phyloP scores from a whole-genome alignment of 179 eudicot species.

The Drosera spatulata region DNA sequence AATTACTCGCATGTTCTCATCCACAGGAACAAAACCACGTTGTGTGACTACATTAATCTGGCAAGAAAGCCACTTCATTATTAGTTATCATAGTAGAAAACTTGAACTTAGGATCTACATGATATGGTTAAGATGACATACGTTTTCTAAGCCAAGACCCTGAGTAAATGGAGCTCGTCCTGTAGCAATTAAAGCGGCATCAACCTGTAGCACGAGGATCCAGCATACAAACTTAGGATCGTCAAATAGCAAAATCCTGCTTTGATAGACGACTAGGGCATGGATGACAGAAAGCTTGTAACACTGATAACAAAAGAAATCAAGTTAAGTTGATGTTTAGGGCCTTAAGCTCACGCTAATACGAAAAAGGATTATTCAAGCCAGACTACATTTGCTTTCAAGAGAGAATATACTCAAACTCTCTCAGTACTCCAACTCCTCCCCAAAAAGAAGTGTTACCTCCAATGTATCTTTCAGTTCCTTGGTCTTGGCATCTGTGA shows the following conservation, averaged over 20 bases:
- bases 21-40: conserved; percentile 95
- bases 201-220: conserved; percentile 43
- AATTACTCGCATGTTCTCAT: conserved; percentile 92
- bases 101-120: not conserved
- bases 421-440: too few species aligned
- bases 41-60: conserved; percentile 93
- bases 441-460: conserved; percentile 23
- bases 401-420: too few species aligned
- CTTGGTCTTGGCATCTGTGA: conserved; percentile 96
- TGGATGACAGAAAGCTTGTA: too few species aligned
- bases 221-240: not conserved
- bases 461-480: conserved; percentile 79
- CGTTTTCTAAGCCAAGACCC: conserved; percentile 96
- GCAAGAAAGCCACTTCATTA: conserved; percentile 3
- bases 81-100: not conserved
- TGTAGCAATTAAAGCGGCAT: conserved; percentile 98
- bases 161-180: conserved; percentile 98
- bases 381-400: too few species aligned
- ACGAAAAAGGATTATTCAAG: too few species aligned
- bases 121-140: conserved; percentile 19
- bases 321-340: too few species aligned
- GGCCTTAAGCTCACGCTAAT: too few species aligned
- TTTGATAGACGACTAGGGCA: too few species aligned
- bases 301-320: too few species aligned
- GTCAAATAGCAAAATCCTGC: conserved; percentile 3